Evolutionary conservation across 306 rosid genomes (phyloP).

Genomic region (Castanea mollissima): DNA sequence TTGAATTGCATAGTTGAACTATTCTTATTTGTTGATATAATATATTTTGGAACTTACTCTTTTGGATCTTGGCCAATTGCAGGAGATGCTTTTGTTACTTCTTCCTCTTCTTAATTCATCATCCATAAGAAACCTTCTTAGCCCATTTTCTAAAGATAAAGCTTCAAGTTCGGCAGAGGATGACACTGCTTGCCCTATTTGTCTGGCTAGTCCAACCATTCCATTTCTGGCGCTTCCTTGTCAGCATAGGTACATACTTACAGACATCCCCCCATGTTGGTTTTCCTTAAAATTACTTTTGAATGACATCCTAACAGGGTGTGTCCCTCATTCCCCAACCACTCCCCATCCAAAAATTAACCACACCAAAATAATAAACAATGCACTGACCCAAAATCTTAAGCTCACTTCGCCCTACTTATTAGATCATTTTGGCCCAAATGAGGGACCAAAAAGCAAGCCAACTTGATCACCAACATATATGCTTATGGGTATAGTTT

Average conservation of each 20-base stretch:
- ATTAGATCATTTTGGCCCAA: no score
- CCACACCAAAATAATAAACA: neutral
- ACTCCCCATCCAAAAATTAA: neutral
- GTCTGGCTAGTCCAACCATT: constrained; percentile 80
- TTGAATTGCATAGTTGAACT: constrained; percentile 10
- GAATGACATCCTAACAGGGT: neutral
- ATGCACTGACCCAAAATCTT: no score
- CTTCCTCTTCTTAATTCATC: constrained; percentile 98
- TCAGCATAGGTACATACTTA: constrained; percentile 72
- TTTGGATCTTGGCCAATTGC: constrained; percentile 38
- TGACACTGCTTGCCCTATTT: constrained; percentile 69
- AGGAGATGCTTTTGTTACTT: constrained; percentile 95
- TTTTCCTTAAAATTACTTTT: neutral
- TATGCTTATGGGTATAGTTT: no score
- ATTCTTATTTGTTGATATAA: neutral
- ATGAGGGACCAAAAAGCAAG: neutral
- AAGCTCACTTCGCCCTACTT: no score
- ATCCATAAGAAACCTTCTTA: constrained; percentile 68
- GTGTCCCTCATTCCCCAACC: neutral
- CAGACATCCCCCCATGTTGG: neutral
- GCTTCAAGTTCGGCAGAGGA: constrained; percentile 72
- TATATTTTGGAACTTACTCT: constrained; percentile 1
- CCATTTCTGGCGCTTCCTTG: constrained; percentile 94
- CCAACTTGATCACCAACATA: neutral
- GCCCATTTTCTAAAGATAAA: constrained; percentile 88